phyloP scores from a whole-genome alignment of 2,329 filamentous ascomycete species.

The Berkeleyomyces rouxiae region DNA sequence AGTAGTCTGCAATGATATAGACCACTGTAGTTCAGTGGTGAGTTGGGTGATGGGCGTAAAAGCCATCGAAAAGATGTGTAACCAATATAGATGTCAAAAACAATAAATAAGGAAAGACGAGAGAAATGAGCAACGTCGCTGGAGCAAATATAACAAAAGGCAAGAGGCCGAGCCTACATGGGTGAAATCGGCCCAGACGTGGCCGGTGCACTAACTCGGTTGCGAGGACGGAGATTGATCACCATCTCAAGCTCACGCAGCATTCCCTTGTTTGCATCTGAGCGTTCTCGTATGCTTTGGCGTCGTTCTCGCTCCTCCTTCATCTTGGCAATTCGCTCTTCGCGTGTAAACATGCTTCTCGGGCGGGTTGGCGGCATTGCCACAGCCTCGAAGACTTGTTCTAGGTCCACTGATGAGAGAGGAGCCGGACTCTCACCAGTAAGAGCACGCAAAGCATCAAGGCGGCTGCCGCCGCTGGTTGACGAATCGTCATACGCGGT shows the following conservation, averaged over 20 bases:
- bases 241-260: slow-evolving; percentile 83
- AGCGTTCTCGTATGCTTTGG: slow-evolving; percentile 52
- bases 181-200: slow-evolving; percentile 10
- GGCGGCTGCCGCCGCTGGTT: slow-evolving; percentile 20
- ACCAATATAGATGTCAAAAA: background rate
- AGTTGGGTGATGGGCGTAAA: background rate
- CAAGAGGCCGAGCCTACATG: slow-evolving; percentile 4
- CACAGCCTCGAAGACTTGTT: slow-evolving; percentile 81
- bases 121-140: background rate
- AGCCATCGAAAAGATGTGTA: background rate
- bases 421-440: slow-evolving; percentile 49
- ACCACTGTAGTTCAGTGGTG: too few relatives aligned
- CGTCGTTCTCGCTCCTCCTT: slow-evolving; percentile 69
- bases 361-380: slow-evolving; percentile 54
- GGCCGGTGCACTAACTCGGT: slow-evolving; percentile 21
- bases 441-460: slow-evolving; percentile 56
- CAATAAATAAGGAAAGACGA: background rate
- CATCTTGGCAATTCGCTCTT: slow-evolving; percentile 77
- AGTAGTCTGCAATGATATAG: background rate
- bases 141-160: too few relatives aligned
- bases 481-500: slow-evolving; percentile 39
- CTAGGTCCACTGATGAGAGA: slow-evolving; percentile 36
- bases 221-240: slow-evolving; percentile 41
- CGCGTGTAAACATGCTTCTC: slow-evolving; percentile 56
- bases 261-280: slow-evolving; percentile 76